Percentiles rank a stretch among this genome's conserved stretches.
Evolutionary conservation across 179 eudicot species (phyloP).

Genomic region (Silene noctiflora): DNA sequence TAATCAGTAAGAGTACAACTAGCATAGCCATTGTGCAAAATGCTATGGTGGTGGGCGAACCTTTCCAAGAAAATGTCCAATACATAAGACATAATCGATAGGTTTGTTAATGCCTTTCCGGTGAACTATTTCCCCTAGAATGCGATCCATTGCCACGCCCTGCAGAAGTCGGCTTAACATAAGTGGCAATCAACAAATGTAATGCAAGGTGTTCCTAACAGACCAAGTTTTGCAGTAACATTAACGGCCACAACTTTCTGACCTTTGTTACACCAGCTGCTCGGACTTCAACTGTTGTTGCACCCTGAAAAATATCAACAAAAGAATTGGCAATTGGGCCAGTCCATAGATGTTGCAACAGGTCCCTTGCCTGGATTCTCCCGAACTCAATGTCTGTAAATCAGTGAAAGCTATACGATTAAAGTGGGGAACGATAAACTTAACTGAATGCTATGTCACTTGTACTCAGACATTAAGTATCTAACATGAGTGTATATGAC

Average conservation of each 20-base stretch:
- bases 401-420: neutral
- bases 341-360: conserved; percentile 35
- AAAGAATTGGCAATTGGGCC: conserved; percentile 37
- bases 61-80: conserved; percentile 81
- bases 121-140: conserved; percentile 65
- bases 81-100: conserved; percentile 65
- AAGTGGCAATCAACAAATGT: neutral
- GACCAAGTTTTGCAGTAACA: neutral
- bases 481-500: too few species aligned
- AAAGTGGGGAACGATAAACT: neutral
- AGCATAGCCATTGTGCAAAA: too few species aligned
- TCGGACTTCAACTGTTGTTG: conserved; percentile 38
- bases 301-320: conserved; percentile 36
- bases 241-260: neutral
- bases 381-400: conserved; percentile 34
- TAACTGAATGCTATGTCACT: too few species aligned
- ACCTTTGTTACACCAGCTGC: conserved; percentile 42
- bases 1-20: neutral
- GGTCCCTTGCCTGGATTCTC: conserved; percentile 34
- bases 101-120: conserved; percentile 47
- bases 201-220: neutral
- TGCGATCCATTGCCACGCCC: conserved; percentile 76
- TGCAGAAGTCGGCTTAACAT: conserved; percentile 21
- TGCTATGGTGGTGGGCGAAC: conserved; percentile 26
- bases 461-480: too few species aligned